Base-by-base conservation (phyloP, 768 basidiomycete species). In the Boletus tomentosulus region DNA sequence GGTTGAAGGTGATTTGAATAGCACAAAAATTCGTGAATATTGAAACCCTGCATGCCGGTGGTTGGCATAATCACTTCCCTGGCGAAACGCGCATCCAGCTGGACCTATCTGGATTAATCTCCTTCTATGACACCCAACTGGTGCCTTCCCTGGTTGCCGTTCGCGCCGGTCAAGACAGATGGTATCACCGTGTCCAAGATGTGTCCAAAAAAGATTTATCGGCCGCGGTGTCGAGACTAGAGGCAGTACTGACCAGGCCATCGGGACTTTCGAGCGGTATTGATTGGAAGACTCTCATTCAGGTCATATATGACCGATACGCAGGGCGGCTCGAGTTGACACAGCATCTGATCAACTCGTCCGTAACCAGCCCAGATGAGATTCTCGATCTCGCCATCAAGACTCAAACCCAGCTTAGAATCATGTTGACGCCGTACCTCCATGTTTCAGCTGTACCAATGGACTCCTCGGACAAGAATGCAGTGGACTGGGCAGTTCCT, bases 221-320 rank as follows among this genome's bases (percentile, higher is more conserved):
- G n/a, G n/a, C n/a, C n/a, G n/a, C n/a, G n/a, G n/a, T n/a, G n/a
- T n/a, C n/a, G n/a, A n/a, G n/a, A n/a, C n/a, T n/a, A n/a, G n/a
- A n/a, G n/a, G n/a, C 39, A 8, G 47, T 39, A 13, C 43, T 52
- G 39, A 34, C 24, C 10, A 57, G 62, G 42, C 46, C 71, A 0
- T 38, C 53, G 4, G 46, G 53, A 11, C 50, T 25, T 8, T 60
- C 59, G 1, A 70, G 66, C 35, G 69, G 69, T 4, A 48, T 72
- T 11, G 74, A 74, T 48, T 75, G 74, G 74, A 47, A 28, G 28
- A 57, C 66, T 4, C 57, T 74, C 22, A 22, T 66, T 30, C 68
- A 58, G 27, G 58, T 63, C n/a, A 52, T 73, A 9, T 55, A 69
- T 3, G 61, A 75, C 28, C 64, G 71, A 46, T 71, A 66, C 22